Conservation (phyloP, 176 grass and related monocot genomes). For the Triticum urartu region DNA sequence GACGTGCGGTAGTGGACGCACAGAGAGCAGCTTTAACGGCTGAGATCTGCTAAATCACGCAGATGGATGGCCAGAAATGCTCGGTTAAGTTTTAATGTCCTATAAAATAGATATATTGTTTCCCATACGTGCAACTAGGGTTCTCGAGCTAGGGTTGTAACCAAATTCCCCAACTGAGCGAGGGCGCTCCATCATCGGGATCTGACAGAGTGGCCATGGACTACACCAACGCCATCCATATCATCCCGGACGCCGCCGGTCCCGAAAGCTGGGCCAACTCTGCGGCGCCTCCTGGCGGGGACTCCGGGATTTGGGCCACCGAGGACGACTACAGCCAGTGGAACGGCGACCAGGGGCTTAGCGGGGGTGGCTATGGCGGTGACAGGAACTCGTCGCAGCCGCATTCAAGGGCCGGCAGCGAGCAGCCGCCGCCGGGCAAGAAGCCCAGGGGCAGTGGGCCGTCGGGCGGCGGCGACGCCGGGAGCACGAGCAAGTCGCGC, state of each 20-base stretch:
- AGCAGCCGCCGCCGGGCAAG: constrained; percentile 82
- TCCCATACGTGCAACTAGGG: background rate
- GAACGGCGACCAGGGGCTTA: constrained; percentile 45
- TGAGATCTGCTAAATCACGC: too few species aligned
- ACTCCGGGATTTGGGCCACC: constrained; percentile 75
- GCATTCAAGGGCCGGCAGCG: constrained; percentile 71
- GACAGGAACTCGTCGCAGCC: constrained; percentile 49
- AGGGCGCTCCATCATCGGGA: background rate
- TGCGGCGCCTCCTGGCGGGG: constrained; percentile 28
- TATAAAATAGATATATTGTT: too few species aligned
- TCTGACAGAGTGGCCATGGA: constrained; percentile 41
- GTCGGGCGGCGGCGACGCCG: background rate
- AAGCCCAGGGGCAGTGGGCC: constrained; percentile 46
- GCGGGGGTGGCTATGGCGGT: constrained; percentile 38
- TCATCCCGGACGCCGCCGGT: constrained; percentile 65
- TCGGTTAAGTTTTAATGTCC: too few species aligned
- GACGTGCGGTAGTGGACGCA: too few species aligned
- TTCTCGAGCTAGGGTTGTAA: background rate
- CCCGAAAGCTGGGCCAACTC: constrained; percentile 54
- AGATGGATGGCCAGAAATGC: too few species aligned
- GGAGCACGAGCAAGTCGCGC: constrained; percentile 64
- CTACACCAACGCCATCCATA: constrained; percentile 81
- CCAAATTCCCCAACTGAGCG: constrained; percentile 1
- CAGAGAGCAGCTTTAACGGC: too few species aligned
- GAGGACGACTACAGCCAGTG: constrained; percentile 90